These are phyloP conservation scores for Pseudogymnoascus sp. DNA, from an alignment of 2,329 filamentous ascomycete species.

Conservation along the genomic window DNA sequence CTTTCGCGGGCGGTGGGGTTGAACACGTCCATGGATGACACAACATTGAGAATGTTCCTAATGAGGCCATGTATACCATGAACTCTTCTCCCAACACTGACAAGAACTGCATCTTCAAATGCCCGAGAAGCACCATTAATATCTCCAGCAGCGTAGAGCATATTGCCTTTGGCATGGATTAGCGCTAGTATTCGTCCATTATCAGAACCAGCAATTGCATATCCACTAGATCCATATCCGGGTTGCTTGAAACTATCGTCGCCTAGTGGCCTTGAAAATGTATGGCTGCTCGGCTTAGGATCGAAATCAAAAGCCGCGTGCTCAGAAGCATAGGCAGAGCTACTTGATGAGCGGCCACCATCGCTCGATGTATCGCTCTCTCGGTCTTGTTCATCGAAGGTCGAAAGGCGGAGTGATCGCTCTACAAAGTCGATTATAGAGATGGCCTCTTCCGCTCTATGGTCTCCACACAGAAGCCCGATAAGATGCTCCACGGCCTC, in stretches of 20 bases:
- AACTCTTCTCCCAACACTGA: slow-evolving; percentile 66
- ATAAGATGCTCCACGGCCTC: slow-evolving; percentile 94
- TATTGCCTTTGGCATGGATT: slow-evolving; percentile 96
- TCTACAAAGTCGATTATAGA: slow-evolving; percentile 82
- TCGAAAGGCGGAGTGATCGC: slow-evolving; percentile 50
- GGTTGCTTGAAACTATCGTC: slow-evolving; percentile 19
- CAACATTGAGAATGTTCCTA: slow-evolving; percentile 61
- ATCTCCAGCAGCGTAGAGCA: slow-evolving; percentile 85
- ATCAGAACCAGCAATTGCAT: slow-evolving; percentile 73
- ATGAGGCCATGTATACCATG: slow-evolving; percentile 72
- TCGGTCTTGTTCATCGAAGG: slow-evolving; percentile 40
- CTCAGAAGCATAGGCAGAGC: slow-evolving; percentile 20
- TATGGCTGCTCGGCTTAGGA: slow-evolving; percentile 15
- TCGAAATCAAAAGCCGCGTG: slow-evolving; percentile 22
- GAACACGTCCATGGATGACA: slow-evolving; percentile 34
- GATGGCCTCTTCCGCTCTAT: slow-evolving; percentile 76
- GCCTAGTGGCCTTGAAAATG: slow-evolving; percentile 13
- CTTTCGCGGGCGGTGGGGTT: slow-evolving; percentile 5
- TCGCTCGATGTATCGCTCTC: slow-evolving; percentile 53
- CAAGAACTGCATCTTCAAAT: slow-evolving; percentile 90
- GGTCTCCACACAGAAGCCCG: slow-evolving; percentile 71
- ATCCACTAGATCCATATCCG: slow-evolving; percentile 71
- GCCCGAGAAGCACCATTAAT: slow-evolving; percentile 72
- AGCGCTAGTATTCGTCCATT: slow-evolving; percentile 91
- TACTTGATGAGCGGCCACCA: slow-evolving; percentile 25